Evolutionary conservation across 371 early-diverging fungal species (phyloP).

Genomic region (Mortierella polycephala): DNA sequence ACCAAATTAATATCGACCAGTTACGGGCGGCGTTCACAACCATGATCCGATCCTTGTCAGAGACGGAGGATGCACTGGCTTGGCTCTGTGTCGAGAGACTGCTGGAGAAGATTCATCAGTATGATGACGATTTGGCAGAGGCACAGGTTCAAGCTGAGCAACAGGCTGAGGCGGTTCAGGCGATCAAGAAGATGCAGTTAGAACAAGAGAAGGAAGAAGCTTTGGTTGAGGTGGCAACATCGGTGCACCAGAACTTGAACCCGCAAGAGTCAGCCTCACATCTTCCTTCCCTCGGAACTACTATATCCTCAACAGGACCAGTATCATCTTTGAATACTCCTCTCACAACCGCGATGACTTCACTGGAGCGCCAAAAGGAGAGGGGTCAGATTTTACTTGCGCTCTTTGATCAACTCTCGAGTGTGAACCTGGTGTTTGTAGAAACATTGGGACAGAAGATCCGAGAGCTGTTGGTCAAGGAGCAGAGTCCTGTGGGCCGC

Average conservation of each 20-base stretch:
- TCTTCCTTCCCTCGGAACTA: constrained; percentile 30
- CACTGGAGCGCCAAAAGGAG: constrained; percentile 31
- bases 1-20: constrained; percentile 67
- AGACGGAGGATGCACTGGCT: constrained; percentile 68
- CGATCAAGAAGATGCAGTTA: constrained; percentile 1
- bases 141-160: neutral
- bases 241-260: constrained; percentile 28
- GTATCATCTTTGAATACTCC: neutral
- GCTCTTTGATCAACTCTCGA: constrained; percentile 55
- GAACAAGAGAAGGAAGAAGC: constrained; percentile 17
- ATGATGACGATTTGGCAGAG: constrained; percentile 42
- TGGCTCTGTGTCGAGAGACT: constrained; percentile 68
- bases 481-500: constrained; percentile 34
- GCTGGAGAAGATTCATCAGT: constrained; percentile 56
- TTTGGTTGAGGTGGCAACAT: constrained; percentile 20
- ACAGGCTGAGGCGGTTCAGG: neutral
- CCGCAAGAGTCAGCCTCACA: constrained; percentile 27
- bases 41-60: constrained; percentile 66
- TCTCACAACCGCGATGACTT: neutral
- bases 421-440: constrained; percentile 54
- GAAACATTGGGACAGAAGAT: constrained; percentile 52
- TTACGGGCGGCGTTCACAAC: constrained; percentile 68
- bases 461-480: constrained; percentile 37
- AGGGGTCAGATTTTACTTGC: constrained; percentile 54
- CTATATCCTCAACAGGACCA: neutral